Evolutionary conservation across 2,329 filamentous ascomycete genomes (phyloP), one percentile per base, ranked within the genome.

Genomic region (Tolypocladium amazonense): DNA sequence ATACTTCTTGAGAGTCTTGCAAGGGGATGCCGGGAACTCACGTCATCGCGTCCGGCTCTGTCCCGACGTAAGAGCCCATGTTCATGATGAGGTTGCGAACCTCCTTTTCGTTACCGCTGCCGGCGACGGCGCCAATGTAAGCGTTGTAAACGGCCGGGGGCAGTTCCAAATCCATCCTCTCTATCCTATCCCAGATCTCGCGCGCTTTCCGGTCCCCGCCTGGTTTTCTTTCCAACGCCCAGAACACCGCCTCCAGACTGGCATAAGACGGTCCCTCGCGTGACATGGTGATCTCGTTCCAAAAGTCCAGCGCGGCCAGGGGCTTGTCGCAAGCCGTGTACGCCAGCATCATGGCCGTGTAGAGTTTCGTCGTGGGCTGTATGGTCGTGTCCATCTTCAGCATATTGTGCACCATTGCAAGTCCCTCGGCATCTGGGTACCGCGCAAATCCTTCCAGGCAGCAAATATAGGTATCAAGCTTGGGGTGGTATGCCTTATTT

Each of bases 361-460:
- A 85, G 2, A 97, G 78, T 59, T 78, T 79, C 0, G 93, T 97
- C 65, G 83, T 86, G 5, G 88, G 81, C 65, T 92, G 86, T 43
- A 97, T 81, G 50, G 84, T 83, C n/a, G 87, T 81, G 71, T 99
- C 94, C 72, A 97, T 87, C 75, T 96, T 97, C 65, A 97, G 80
- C 84, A 96, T 93, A 70, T 97, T 96, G 76, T 96, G 89, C 2
- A 96, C 83, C 62, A 88, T 84, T 61, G 86, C 84, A 25, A 97
- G 76, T 50, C 85, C 86, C 59, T 89, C 85, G 1, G 75, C 37
- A 59, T 78, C 75, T 1, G 75, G 74, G 50, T 75, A 73, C n/a
- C 73, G 72, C 4, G 87, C 87, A 30, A 96, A 82, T 2, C 91
- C 90, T 61, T 89, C 83, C 60, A 97, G 88, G 62, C 87, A 92